Evolutionary conservation across 768 basidiomycete genomes (phyloP).

Genomic region (Tricholoma hemisulphureum): DNA sequence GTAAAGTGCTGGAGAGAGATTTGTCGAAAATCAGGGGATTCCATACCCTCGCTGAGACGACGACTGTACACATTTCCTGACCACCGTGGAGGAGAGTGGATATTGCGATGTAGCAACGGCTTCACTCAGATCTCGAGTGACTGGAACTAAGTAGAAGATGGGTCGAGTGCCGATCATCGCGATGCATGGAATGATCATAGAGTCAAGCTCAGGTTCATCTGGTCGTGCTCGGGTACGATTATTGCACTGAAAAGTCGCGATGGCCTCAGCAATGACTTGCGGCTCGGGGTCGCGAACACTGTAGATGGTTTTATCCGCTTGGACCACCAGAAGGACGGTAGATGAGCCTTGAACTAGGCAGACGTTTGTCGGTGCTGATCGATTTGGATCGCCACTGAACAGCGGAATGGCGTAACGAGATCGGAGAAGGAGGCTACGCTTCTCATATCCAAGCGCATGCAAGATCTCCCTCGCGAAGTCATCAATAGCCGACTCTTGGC

Average conservation of each 20-base stretch:
- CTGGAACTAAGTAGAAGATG: slow-evolving; percentile 34
- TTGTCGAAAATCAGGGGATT: slow-evolving; percentile 23
- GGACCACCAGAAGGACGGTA: slow-evolving; percentile 16
- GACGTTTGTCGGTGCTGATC: slow-evolving; percentile 9
- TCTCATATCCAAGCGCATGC: slow-evolving; percentile 10
- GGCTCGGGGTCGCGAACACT: slow-evolving; percentile 14
- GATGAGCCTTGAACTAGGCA: slow-evolving; percentile 8
- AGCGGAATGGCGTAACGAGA: slow-evolving; percentile 15
- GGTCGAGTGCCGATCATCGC: slow-evolving; percentile 33
- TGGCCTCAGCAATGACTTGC: slow-evolving; percentile 29
- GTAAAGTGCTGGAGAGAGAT: slow-evolving; percentile 27
- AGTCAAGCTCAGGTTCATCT: slow-evolving; percentile 16
- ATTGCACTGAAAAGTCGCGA: slow-evolving; percentile 33
- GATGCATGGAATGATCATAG: slow-evolving; percentile 34
- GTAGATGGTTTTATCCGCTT: slow-evolving; percentile 10
- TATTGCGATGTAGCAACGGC: slow-evolving; percentile 24
- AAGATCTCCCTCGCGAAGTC: slow-evolving; percentile 15
- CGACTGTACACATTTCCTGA: slow-evolving; percentile 23
- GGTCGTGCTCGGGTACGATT: slow-evolving; percentile 19
- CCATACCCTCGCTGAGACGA: slow-evolving; percentile 29
- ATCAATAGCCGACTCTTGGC: slow-evolving; percentile 8
- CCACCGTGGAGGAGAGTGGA: slow-evolving; percentile 20
- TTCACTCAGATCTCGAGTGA: slow-evolving; percentile 30
- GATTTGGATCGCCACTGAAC: slow-evolving; percentile 15
- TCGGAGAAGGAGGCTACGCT: slow-evolving; percentile 4